Evolutionary conservation across 2,329 filamentous ascomycete species (phyloP).

Genomic region (Aspergillus ochraceus): DNA sequence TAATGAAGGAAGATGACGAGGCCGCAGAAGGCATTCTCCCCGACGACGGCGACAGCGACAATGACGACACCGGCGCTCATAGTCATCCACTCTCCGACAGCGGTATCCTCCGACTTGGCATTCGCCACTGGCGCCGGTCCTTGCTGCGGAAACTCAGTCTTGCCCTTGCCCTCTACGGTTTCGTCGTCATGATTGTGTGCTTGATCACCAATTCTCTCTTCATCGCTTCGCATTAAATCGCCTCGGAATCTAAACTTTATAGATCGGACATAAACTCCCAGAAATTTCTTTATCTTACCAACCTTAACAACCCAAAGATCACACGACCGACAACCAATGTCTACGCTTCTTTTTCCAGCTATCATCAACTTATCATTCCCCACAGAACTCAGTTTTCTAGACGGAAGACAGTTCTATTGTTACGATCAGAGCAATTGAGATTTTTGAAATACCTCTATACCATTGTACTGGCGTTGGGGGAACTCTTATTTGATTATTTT

Average conservation of each 20-base stretch:
- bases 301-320: background rate
- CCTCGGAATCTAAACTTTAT: background rate
- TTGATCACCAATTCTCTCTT: slow-evolving; percentile 84
- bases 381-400: background rate
- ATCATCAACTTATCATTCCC: background rate
- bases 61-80: slow-evolving; percentile 37
- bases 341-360: background rate
- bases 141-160: slow-evolving; percentile 72
- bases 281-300: background rate
- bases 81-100: slow-evolving; percentile 53
- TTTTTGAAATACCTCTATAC: slow-evolving; percentile 9
- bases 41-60: slow-evolving; percentile 30
- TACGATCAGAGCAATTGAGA: background rate
- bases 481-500: slow-evolving; percentile 1
- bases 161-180: slow-evolving; percentile 76
- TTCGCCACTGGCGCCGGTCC: slow-evolving; percentile 62
- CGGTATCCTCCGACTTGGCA: slow-evolving; percentile 61
- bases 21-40: slow-evolving; percentile 56
- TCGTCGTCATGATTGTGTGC: slow-evolving; percentile 86
- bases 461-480: slow-evolving; percentile 19
- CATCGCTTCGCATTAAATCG: slow-evolving; percentile 59
- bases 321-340: background rate
- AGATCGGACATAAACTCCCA: background rate
- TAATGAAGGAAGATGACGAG: slow-evolving; percentile 88
- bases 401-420: background rate